Evolutionary conservation across 164 flowering plant species (phyloP).

Genomic region (Liriodendron chinense): DNA sequence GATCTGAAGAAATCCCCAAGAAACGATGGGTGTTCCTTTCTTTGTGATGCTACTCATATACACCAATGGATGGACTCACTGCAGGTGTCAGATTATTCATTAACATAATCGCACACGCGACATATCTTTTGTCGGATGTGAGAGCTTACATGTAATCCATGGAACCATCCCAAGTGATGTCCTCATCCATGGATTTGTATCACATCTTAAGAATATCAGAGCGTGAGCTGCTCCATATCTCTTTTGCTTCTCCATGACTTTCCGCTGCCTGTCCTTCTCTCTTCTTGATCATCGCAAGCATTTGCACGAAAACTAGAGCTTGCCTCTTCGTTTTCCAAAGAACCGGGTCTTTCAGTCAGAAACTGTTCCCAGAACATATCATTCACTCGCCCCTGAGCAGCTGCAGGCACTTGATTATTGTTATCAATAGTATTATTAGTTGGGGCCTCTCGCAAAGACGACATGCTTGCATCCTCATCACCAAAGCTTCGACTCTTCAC

Average conservation of each 20-base stretch:
- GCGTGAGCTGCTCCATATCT: conserved; percentile 57
- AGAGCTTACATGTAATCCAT: conserved; percentile 4
- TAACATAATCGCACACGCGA: neutral
- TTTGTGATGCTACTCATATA: conserved; percentile 1
- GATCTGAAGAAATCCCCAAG: neutral
- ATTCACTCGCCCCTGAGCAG: conserved; percentile 57
- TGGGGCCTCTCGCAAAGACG: conserved; percentile 41
- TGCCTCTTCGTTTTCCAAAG: conserved; percentile 83
- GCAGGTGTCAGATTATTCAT: neutral
- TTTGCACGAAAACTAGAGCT: conserved; percentile 50
- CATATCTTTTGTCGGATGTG: conserved; percentile 2
- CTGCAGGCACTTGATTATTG: conserved; percentile 33
- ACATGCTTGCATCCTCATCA: conserved; percentile 19
- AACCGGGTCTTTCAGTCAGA: conserved; percentile 89
- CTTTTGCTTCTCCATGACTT: conserved; percentile 37
- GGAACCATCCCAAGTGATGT: neutral
- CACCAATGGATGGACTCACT: neutral
- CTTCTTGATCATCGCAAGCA: conserved; percentile 54
- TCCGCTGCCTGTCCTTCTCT: conserved; percentile 39
- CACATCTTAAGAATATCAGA: conserved; percentile 29
- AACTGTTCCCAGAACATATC: conserved; percentile 97
- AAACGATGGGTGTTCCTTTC: neutral
- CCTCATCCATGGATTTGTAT: neutral
- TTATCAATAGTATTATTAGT: neutral
- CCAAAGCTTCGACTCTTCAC: conserved; percentile 17